Evolutionary conservation across 1,139 yeast species (phyloP), one percentile per base, ranked within the genome.

Genomic region (Candida labiduridarum): DNA sequence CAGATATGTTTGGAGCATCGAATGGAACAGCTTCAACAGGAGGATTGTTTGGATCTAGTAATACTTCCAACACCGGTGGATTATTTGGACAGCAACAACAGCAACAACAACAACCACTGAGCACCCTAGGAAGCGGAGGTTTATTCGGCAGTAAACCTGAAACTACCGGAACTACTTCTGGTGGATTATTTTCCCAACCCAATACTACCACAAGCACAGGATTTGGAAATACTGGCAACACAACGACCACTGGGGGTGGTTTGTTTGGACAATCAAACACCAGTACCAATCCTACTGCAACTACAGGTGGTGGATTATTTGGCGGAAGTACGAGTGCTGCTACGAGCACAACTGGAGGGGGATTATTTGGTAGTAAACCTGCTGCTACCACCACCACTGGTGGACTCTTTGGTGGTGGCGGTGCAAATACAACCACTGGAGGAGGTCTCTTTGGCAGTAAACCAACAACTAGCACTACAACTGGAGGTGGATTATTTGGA

Each of bases 401-500:
- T 14, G 65, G 65, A n/a, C 50, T 59, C 42, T 60, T 60, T 54
- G 64, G 64, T 27, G 50, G 41, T 19, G 9, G 10, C 6, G 29
- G 29, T 9, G 29, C 29, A 6, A 50, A 51, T 11, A 45, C 45
- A 16, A 43, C 51, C 8, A 34, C 51, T 27, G 52, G 48, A 3
- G 56, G 56, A 19, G 63, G 64, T n/a, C 49, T 61, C 12, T 61
- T 61, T 51, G 65, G 66, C 22, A 45, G 48, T 41, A 56, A 34
- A 50, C 48, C 49, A 15, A 44, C 46, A 50, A 50, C 53, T 52
- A 46, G 49, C 40, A 42, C 29, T 30, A 40, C 50, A 27, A 50
- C 60, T 40, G 55, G 57, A 6, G 62, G 67, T n/a, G 65, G 65
- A 16, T 51, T 59, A 45, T 60, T 60, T 54, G 64, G 64, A 22